Evolutionary conservation across 306 rosid species (phyloP).

Genomic region (Vigna trinervia): DNA sequence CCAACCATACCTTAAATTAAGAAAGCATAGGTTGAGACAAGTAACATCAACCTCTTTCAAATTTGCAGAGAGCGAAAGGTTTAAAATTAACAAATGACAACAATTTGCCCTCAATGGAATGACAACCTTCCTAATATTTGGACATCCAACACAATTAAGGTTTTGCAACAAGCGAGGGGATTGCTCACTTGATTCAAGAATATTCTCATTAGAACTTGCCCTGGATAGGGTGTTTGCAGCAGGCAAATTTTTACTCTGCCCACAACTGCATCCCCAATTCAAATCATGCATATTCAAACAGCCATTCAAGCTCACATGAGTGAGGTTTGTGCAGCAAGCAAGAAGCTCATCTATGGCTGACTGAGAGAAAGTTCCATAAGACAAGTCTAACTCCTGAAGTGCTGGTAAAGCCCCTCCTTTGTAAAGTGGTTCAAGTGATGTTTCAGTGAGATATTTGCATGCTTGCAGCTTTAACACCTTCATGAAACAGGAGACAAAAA

Average conservation of each 20-base stretch:
- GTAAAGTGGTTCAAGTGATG: constrained; percentile 87
- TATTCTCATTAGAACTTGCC: constrained; percentile 39
- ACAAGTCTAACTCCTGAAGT: constrained; percentile 84
- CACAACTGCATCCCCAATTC: constrained; percentile 65
- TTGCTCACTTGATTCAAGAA: constrained; percentile 50
- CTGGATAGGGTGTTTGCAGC: constrained; percentile 40
- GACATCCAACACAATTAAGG: constrained; percentile 88
- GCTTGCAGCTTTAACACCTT: constrained; percentile 90
- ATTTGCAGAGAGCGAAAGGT: constrained; percentile 77
- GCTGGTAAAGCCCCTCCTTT: constrained; percentile 85
- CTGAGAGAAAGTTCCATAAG: constrained; percentile 80
- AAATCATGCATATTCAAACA: constrained; percentile 89
- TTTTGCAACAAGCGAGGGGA: constrained; percentile 77
- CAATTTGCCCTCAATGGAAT: constrained; percentile 75
- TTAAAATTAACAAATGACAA: constrained; percentile 61
- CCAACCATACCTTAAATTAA: constrained; percentile 70
- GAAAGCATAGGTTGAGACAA: constrained; percentile 74
- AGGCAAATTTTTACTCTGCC: constrained; percentile 42
- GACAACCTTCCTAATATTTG: constrained; percentile 78
- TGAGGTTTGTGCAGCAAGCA: constrained; percentile 76
- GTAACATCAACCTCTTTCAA: constrained; percentile 78
- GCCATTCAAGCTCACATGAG: constrained; percentile 90
- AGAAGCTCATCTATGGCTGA: constrained; percentile 90
- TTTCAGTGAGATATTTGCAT: constrained; percentile 74
- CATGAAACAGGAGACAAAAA: constrained; percentile 25